Conservation (phyloP, 169 alveolate species). For the Plasmodium cynomolgi region DNA sequence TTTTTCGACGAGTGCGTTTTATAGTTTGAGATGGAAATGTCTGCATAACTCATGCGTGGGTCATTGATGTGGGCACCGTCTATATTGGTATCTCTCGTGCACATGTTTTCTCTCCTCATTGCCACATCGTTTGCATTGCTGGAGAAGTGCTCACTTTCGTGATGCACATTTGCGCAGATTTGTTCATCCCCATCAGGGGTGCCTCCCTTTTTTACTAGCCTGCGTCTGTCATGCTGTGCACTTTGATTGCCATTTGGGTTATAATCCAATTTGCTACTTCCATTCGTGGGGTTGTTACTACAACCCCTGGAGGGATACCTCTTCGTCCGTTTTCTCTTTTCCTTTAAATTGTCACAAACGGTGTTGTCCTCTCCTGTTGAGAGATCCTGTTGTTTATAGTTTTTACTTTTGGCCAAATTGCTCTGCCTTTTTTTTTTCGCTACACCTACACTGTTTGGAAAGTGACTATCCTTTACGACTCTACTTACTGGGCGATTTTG, state of each 20-base stretch:
- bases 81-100: not conserved
- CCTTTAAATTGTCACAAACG: not conserved
- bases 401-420: not conserved
- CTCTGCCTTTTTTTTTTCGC: not conserved
- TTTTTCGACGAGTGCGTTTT: not conserved
- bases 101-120: not conserved
- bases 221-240: not conserved
- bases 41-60: not conserved
- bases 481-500: not conserved
- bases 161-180: not conserved
- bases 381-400: not conserved
- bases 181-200: constrained; percentile 11
- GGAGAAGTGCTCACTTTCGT: not conserved
- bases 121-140: not conserved
- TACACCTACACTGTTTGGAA: not conserved
- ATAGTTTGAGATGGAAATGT: not conserved
- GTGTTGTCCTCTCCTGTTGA: not conserved
- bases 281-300: not conserved
- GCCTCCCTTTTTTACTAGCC: not conserved
- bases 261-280: not conserved
- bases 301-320: not conserved
- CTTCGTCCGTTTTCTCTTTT: not conserved
- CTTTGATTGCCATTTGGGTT: not conserved
- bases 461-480: not conserved
- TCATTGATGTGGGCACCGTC: not conserved